Base-by-base conservation (phyloP, 2,329 filamentous ascomycete species). In the Raffaelea arxii region DNA sequence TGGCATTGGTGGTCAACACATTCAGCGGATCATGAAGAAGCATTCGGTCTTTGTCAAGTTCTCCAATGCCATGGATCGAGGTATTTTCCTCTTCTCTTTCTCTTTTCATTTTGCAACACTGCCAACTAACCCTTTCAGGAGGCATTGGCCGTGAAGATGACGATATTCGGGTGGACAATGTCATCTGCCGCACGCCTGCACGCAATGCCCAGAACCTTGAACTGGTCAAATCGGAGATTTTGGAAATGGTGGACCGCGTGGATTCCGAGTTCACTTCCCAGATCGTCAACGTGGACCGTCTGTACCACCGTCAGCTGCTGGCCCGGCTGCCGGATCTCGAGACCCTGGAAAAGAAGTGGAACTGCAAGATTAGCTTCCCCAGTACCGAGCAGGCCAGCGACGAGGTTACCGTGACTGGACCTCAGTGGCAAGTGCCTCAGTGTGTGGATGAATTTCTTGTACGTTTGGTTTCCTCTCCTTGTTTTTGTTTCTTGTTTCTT, bases 31-130 rank as follows among this genome's bases (percentile, higher is more conserved):
- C 70, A 98, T 98, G 92, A 97, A 98, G 73, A 97, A 97, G 68
- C 94, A 98, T 67, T 97, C 92, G 0, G 92, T 98, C 55, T 98
- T 98, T 58, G 92, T 98, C 69, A 98, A 98, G 63, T 98, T 98
- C 60, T 95, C 89, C 54, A 98, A 98, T 58, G 92, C 92, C 16
- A 97, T 97, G 90, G 92, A 98, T 62, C 84, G 92, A 60, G 92
- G 88, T 69, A 58, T 25, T 3, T 22, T 24, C 4, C 6, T 1
- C 7, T 9, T 25, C 14, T 24, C 7, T 25, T 14, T 18, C 18
- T 6, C 37, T 16, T 6, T 25, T 30, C 19, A 12, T 21, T 11
- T 14, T 19, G 4, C 40, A 12, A 23, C 40, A 48, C 62, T 67
- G 56, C 67, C 49, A 25, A n/a, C 25, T 49, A 41, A 27, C 44